phyloP scores from a whole-genome alignment of 768 basidiomycete species.

The Daedaleopsis nitida region DNA sequence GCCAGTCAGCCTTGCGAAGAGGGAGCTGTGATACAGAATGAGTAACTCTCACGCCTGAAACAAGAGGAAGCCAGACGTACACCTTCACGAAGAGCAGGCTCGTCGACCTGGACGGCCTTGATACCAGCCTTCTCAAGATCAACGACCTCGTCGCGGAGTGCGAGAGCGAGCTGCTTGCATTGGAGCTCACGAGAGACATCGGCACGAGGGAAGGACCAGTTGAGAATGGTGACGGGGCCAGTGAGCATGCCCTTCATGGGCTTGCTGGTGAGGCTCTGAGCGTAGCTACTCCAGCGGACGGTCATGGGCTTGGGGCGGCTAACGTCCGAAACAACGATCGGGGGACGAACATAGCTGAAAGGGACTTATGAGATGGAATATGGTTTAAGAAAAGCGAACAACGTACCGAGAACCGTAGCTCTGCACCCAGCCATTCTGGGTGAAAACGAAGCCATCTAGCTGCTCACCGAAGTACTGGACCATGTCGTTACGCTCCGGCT shows the following conservation, averaged over 20 bases:
- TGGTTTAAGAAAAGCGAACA: slow-evolving; percentile 33
- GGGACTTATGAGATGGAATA: background rate
- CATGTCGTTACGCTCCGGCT: slow-evolving; percentile 99
- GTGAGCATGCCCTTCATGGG: slow-evolving; percentile 99
- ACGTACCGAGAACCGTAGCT: slow-evolving; percentile 90
- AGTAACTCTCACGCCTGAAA: background rate
- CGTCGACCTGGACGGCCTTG: slow-evolving; percentile 98
- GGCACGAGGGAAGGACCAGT: slow-evolving; percentile 99
- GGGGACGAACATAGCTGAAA: slow-evolving; percentile 89
- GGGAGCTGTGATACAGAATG: slow-evolving; percentile 58
- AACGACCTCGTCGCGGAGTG: slow-evolving; percentile 96
- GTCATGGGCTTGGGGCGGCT: slow-evolving; percentile 93
- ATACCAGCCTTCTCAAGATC: slow-evolving; percentile 98
- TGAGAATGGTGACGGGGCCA: slow-evolving; percentile 97
- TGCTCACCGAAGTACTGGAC: slow-evolving; percentile 99
- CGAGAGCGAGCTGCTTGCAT: slow-evolving; percentile 96
- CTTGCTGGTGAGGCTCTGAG: slow-evolving; percentile 88
- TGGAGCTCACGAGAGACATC: slow-evolving; percentile 96
- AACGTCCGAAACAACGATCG: slow-evolving; percentile 97
- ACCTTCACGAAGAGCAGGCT: slow-evolving; percentile 99
- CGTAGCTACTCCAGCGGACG: slow-evolving; percentile 95
- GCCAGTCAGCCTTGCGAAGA: slow-evolving; percentile 95
- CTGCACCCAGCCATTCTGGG: slow-evolving; percentile 99
- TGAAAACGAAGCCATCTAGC: slow-evolving; percentile 94
- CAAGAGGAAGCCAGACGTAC: slow-evolving; percentile 44